Percentiles rank a stretch among this genome's conserved stretches.
Evolutionary conservation across 2,329 filamentous ascomycete species (phyloP).

Genomic region (Esteya vermicola): DNA sequence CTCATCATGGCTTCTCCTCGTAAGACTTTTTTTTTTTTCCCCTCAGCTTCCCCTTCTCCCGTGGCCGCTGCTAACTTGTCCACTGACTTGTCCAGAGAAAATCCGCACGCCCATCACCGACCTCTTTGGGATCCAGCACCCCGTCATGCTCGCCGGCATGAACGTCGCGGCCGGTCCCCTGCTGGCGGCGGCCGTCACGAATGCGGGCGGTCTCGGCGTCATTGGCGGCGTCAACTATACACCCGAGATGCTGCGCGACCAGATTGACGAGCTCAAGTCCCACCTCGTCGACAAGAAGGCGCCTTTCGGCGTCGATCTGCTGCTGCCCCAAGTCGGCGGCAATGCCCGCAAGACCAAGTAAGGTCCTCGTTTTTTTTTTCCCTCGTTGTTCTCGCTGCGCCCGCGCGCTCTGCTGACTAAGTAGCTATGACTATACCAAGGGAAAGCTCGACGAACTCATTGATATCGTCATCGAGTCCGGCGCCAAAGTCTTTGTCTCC

Average conservation of each 20-base stretch:
- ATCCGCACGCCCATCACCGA: slow-evolving; percentile 88
- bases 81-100: slow-evolving; percentile 42
- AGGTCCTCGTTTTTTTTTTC: slow-evolving; percentile 12
- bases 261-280: slow-evolving; percentile 87
- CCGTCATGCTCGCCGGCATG: slow-evolving; percentile 92
- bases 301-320: slow-evolving; percentile 86
- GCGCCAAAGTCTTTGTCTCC: slow-evolving; percentile 87
- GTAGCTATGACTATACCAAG: slow-evolving; percentile 98
- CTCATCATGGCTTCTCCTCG: slow-evolving; percentile 63
- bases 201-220: slow-evolving; percentile 91
- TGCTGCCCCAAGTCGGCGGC: slow-evolving; percentile 89
- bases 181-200: slow-evolving; percentile 91
- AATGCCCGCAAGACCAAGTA: slow-evolving; percentile 88
- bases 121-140: slow-evolving; percentile 96
- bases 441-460: slow-evolving; percentile 87
- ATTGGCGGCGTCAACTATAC: slow-evolving; percentile 94
- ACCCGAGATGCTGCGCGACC: slow-evolving; percentile 90
- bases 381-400: slow-evolving; percentile 8
- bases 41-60: not conserved
- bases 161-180: slow-evolving; percentile 96
- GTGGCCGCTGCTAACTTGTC: not conserved
- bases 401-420: not conserved
- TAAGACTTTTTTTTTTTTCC: slow-evolving; percentile 30
- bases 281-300: slow-evolving; percentile 81
- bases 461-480: slow-evolving; percentile 84